Conservation (phyloP, 371 early-diverging fungal species). For the Apophysomyces trapeziformis region DNA sequence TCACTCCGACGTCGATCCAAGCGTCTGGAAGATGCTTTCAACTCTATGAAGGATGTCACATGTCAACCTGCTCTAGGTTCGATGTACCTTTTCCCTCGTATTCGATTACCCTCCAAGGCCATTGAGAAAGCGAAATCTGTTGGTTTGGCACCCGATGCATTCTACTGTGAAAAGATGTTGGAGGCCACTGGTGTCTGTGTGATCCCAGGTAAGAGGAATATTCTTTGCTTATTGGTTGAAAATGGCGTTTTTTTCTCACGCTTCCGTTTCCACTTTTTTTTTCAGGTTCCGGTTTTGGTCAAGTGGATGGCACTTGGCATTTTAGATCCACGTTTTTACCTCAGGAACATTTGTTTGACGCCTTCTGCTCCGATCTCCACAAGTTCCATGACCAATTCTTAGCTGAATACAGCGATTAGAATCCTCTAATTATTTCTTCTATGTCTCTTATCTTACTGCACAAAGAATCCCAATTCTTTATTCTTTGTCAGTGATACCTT, state of each 20-base stretch:
- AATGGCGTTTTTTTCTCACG: conserved; percentile 16
- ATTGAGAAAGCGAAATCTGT: conserved; percentile 69
- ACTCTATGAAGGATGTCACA: conserved; percentile 81
- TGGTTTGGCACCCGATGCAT: conserved; percentile 78
- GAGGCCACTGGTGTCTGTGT: conserved; percentile 90
- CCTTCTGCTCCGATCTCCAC: conserved; percentile 74
- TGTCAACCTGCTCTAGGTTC: conserved; percentile 93
- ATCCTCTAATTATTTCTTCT: background rate
- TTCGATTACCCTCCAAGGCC: conserved; percentile 76
- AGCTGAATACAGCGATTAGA: conserved; percentile 61
- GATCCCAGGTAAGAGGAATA: conserved; percentile 48
- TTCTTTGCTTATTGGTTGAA: background rate
- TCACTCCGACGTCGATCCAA: conserved; percentile 84
- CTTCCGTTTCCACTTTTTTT: conserved; percentile 3
- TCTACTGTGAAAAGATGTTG: conserved; percentile 89
- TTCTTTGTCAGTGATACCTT: no score
- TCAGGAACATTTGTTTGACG: conserved; percentile 89
- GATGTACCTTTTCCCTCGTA: conserved; percentile 94
- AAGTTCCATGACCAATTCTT: conserved; percentile 85
- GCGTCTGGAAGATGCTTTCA: conserved; percentile 79
- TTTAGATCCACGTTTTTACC: conserved; percentile 97
- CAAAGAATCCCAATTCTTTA: no score
- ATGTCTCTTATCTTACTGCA: background rate
- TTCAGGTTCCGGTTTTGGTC: conserved; percentile 85
- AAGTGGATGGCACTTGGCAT: conserved; percentile 90